Percentiles rank a stretch among this genome's conserved stretches.
Conservation (phyloP, 176 grass and related monocot genomes). For the Hordeum vulgare region DNA sequence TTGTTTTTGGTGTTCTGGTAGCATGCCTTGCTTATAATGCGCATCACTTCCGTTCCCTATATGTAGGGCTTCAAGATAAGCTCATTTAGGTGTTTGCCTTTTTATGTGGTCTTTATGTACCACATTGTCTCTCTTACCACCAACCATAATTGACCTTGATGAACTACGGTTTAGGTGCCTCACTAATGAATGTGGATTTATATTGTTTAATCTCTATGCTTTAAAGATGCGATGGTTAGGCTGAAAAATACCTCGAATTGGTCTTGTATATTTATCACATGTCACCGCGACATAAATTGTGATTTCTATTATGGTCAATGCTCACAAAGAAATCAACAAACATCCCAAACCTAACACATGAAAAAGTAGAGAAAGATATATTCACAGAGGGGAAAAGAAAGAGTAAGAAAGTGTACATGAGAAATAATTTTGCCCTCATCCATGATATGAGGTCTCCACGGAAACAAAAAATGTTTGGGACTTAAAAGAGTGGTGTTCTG, state of each 20-base stretch:
- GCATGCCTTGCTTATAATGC: neutral
- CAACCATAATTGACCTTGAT: neutral
- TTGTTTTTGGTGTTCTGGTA: neutral
- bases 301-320: too few species aligned
- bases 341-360: neutral
- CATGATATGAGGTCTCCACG: neutral
- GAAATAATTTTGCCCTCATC: neutral
- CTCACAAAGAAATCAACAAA: neutral
- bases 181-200: neutral
- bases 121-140: neutral
- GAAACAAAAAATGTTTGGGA: neutral
- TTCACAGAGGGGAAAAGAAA: neutral
- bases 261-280: neutral
- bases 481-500: neutral
- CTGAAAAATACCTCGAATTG: neutral
- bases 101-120: neutral
- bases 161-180: neutral
- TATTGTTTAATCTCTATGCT: neutral
- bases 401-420: neutral
- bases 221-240: neutral
- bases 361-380: neutral
- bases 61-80: neutral
- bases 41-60: neutral
- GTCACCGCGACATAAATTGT: neutral
- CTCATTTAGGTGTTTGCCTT: neutral